phyloP scores from a whole-genome alignment of 371 early-diverging fungal species.

The Saksenaea oblongispora region DNA sequence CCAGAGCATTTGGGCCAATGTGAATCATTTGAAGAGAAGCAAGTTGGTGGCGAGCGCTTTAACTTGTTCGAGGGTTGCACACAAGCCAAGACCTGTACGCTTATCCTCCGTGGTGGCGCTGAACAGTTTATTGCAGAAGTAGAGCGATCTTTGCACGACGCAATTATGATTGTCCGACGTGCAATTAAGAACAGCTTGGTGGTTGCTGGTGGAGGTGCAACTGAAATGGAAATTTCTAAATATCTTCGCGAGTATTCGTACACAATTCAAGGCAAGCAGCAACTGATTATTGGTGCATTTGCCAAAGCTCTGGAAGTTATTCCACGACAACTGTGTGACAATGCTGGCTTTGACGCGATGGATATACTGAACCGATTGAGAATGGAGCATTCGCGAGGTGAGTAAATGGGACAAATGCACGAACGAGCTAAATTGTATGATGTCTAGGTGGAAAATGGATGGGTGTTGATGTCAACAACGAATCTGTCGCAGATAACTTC shows the following conservation, averaged over 20 bases:
- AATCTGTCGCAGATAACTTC: slow-evolving; percentile 90
- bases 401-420: slow-evolving; percentile 12
- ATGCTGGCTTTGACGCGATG: slow-evolving; percentile 99
- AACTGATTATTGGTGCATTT: slow-evolving; percentile 95
- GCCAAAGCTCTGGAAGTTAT: slow-evolving; percentile 99
- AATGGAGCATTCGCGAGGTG: slow-evolving; percentile 90
- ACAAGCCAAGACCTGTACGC: slow-evolving; percentile 93
- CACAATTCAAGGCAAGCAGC: slow-evolving; percentile 95
- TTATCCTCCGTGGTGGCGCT: slow-evolving; percentile 98
- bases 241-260: slow-evolving; percentile 91
- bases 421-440: slow-evolving; percentile 1
- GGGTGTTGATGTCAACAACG: slow-evolving; percentile 93
- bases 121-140: slow-evolving; percentile 99
- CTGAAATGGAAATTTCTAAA: slow-evolving; percentile 98
- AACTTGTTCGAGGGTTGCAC: slow-evolving; percentile 96
- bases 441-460: slow-evolving; percentile 76
- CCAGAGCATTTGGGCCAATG: slow-evolving; percentile 88
- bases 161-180: slow-evolving; percentile 98
- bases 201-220: slow-evolving; percentile 99
- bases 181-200: slow-evolving; percentile 94
- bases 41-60: slow-evolving; percentile 98
- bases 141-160: slow-evolving; percentile 98
- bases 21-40: slow-evolving; percentile 95
- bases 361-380: slow-evolving; percentile 97
- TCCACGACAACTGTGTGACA: slow-evolving; percentile 98